Percentiles rank a stretch among this genome's conserved stretches.
Evolutionary conservation across 2,329 filamentous ascomycete species (phyloP).

Genomic region (Alternaria viburni): DNA sequence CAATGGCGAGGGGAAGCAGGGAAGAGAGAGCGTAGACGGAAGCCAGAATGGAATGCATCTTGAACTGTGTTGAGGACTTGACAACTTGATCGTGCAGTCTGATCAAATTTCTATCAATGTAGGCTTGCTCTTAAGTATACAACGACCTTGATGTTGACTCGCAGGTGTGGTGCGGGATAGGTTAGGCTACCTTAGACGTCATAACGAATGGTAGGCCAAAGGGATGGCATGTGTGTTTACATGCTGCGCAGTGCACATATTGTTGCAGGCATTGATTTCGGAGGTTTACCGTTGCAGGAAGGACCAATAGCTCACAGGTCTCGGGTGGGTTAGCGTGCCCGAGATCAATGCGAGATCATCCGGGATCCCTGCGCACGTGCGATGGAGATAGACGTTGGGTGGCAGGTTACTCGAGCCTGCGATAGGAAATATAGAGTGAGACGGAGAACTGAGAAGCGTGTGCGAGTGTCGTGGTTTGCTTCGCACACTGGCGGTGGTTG

Average conservation of each 20-base stretch:
- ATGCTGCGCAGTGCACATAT: constrained; percentile 11
- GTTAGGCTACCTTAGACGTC: not conserved
- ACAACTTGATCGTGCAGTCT: not conserved
- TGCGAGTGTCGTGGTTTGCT: not conserved
- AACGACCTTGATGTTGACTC: not conserved
- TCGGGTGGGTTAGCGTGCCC: constrained; percentile 16
- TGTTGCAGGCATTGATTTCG: constrained; percentile 17
- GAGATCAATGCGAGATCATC: constrained; percentile 11
- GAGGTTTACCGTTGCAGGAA: constrained; percentile 15
- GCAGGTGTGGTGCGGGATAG: not conserved
- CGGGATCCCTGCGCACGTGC: constrained; percentile 21
- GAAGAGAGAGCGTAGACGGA: constrained; percentile 12
- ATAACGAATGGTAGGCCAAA: constrained; percentile 15
- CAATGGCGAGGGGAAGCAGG: constrained; percentile 10
- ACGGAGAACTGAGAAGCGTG: not conserved
- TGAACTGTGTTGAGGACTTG: not conserved
- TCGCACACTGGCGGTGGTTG: not conserved
- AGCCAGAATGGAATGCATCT: constrained; percentile 18
- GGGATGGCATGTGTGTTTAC: constrained; percentile 17
- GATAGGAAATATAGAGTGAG: not conserved
- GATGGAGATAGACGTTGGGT: constrained; percentile 2
- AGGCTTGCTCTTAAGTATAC: constrained; percentile 9
- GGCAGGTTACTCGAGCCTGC: not conserved
- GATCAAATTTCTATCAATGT: not conserved
- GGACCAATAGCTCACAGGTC: constrained; percentile 10